phyloP scores from a whole-genome alignment of 2,329 filamentous ascomycete genomes.

The Aspergillus persii region DNA sequence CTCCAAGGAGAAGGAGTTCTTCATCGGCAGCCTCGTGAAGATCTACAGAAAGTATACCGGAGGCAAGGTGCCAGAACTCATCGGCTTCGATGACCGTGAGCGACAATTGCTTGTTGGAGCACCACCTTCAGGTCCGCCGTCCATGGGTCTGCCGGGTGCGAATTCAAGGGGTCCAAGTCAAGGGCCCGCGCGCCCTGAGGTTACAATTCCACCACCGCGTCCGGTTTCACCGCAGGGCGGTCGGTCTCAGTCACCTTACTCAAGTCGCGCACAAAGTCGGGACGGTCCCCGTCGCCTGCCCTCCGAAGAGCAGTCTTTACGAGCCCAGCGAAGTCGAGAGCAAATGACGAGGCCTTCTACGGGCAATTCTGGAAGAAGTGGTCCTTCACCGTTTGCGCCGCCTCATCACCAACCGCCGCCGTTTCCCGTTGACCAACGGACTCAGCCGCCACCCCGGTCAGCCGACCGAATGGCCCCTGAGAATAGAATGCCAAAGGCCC shows the following conservation, averaged over 20 bases:
- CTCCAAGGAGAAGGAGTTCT: conserved; percentile 97
- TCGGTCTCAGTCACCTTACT: conserved; percentile 30
- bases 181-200: conserved; percentile 23
- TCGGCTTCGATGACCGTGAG: conserved; percentile 79
- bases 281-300: conserved; percentile 34
- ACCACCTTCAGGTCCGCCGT: conserved; percentile 14
- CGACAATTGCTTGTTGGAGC: conserved; percentile 69
- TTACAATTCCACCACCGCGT: conserved; percentile 25
- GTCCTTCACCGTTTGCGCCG: conserved; percentile 30
- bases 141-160: conserved; percentile 21
- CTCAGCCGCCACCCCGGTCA: conserved; percentile 24
- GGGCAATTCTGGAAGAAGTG: conserved; percentile 32
- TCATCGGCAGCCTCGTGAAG: conserved; percentile 92
- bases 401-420: conserved; percentile 26
- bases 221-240: conserved; percentile 28
- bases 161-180: conserved; percentile 21
- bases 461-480: conserved; percentile 23
- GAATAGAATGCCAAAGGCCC: conserved; percentile 12
- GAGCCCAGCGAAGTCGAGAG: conserved; percentile 40
- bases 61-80: conserved; percentile 73
- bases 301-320: conserved; percentile 37
- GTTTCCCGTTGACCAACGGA: conserved; percentile 20
- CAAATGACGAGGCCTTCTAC: conserved; percentile 39
- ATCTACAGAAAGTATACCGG: conserved; percentile 96
- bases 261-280: conserved; percentile 36